A percentile compares a stretch with the other conserved stretches of the same genome.
These are phyloP conservation scores for Nicotiana knightiana DNA, from an alignment of 257 asterid genomes.

Conservation along the genomic window DNA sequence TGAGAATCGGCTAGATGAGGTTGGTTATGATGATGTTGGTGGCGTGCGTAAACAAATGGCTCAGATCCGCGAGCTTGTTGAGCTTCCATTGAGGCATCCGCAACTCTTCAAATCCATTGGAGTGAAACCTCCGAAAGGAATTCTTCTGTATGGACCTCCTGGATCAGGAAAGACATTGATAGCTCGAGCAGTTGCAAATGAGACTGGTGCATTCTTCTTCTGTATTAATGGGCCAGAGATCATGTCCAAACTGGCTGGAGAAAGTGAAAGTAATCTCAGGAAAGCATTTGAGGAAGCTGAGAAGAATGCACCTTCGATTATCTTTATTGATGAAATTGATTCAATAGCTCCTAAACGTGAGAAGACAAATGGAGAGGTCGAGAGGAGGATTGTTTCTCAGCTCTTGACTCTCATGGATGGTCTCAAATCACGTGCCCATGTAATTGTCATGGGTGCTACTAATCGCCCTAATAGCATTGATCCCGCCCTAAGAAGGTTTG, in stretches of 20 bases:
- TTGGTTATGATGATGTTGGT: conserved; percentile 88
- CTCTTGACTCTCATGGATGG: conserved; percentile 95
- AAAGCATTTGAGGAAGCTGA: conserved; percentile 96
- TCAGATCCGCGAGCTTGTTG: conserved; percentile 81
- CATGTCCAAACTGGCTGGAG: conserved; percentile 91
- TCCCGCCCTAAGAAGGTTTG: conserved; percentile 89
- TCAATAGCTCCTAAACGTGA: conserved; percentile 96
- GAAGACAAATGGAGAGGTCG: conserved; percentile 88
- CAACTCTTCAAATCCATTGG: conserved; percentile 86
- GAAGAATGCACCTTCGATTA: conserved; percentile 92
- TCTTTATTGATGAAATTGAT: conserved; percentile 83
- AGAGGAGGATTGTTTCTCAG: conserved; percentile 93
- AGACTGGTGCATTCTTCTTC: conserved; percentile 92
- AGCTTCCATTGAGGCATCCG: conserved; percentile 79
- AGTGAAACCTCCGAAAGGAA: conserved; percentile 87
- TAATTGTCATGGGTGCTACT: conserved; percentile 91
- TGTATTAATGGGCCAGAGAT: conserved; percentile 86
- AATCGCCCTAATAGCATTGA: conserved; percentile 92
- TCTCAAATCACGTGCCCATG: conserved; percentile 83
- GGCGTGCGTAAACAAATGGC: conserved; percentile 96
- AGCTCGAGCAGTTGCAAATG: conserved; percentile 90
- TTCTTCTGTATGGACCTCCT: conserved; percentile 78
- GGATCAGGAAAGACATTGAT: conserved; percentile 90
- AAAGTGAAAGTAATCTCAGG: conserved; percentile 88
- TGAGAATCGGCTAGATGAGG: conserved; percentile 67